Conservation (phyloP, 352 stramenopile genomes). For the Phytophthora macrochlamydospora region DNA sequence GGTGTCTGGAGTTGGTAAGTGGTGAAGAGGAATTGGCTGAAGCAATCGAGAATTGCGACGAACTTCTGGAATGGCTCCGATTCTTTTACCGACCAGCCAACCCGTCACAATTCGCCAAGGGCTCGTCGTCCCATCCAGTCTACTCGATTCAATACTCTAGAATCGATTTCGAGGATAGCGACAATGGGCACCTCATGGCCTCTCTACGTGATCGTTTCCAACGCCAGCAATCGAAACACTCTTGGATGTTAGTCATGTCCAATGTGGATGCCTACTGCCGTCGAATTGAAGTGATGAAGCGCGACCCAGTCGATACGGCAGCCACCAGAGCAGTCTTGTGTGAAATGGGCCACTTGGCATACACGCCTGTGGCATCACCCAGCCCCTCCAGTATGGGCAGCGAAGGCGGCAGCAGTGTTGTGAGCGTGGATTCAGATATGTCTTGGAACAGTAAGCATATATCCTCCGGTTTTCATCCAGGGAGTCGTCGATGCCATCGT, state of each 20-base stretch:
- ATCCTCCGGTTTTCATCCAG: slow-evolving; percentile 19
- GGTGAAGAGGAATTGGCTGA: slow-evolving; percentile 33
- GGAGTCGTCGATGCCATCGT: slow-evolving; percentile 27
- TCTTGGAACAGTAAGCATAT: slow-evolving; percentile 20
- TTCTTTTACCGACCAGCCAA: slow-evolving; percentile 80
- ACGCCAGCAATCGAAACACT: slow-evolving; percentile 32
- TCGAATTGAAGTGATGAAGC: slow-evolving; percentile 42
- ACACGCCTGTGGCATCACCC: slow-evolving; percentile 5
- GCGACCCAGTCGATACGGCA: slow-evolving; percentile 43
- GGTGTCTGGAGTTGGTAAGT: slow-evolving; percentile 45
- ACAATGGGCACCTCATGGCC: neutral
- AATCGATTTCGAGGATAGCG: slow-evolving; percentile 1
- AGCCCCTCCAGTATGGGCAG: slow-evolving; percentile 22
- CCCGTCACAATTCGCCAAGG: slow-evolving; percentile 52
- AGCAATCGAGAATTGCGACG: slow-evolving; percentile 34
- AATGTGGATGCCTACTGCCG: slow-evolving; percentile 54
- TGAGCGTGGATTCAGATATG: slow-evolving; percentile 10
- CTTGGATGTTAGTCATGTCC: slow-evolving; percentile 44
- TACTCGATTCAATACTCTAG: slow-evolving; percentile 56
- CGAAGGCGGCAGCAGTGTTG: slow-evolving; percentile 11
- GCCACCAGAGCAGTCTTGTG: slow-evolving; percentile 34
- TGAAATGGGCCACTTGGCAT: slow-evolving; percentile 27
- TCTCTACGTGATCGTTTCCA: slow-evolving; percentile 38
- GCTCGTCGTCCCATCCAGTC: slow-evolving; percentile 57
- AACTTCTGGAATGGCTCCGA: slow-evolving; percentile 51